Evolutionary conservation across 192 early-diverging fungal species (phyloP).

Genomic region (Podila minutissima): DNA sequence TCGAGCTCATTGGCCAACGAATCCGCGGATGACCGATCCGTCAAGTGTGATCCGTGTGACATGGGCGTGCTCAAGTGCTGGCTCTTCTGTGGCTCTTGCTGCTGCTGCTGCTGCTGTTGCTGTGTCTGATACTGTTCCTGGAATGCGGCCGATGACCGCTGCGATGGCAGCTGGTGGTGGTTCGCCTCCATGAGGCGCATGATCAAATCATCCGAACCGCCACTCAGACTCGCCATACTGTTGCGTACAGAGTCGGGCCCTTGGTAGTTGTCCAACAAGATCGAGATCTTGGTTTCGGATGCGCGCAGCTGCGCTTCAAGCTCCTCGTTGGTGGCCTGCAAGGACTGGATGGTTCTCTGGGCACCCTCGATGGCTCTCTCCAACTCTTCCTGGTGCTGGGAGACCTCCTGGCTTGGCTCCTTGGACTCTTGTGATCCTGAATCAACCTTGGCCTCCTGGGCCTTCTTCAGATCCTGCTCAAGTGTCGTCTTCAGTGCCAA

Average conservation of each 20-base stretch:
- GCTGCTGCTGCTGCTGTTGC: not conserved
- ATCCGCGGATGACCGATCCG: conserved; percentile 40
- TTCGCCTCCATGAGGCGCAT: conserved; percentile 34
- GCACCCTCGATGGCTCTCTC: conserved; percentile 40
- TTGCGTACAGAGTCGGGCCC: conserved; percentile 46
- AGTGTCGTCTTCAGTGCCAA: conserved; percentile 6
- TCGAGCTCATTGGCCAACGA: conserved; percentile 48
- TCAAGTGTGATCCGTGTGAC: conserved; percentile 36
- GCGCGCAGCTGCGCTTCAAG: conserved; percentile 29
- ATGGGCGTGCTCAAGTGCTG: conserved; percentile 12
- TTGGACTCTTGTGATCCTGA: not conserved
- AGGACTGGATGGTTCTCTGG: conserved; percentile 25
- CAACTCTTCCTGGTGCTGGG: conserved; percentile 26
- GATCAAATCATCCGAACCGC: conserved; percentile 35
- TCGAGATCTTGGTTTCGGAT: conserved; percentile 47
- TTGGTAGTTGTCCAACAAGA: conserved; percentile 43
- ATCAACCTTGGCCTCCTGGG: conserved; percentile 3
- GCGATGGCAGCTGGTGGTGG: conserved; percentile 8
- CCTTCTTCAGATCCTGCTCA: conserved; percentile 10
- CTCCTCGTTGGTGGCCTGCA: conserved; percentile 21
- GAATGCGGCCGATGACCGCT: not conserved
- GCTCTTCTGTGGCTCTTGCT: not conserved
- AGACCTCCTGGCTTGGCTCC: not conserved
- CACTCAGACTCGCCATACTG: conserved; percentile 35
- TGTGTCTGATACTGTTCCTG: not conserved